Percentiles rank a stretch among this genome's conserved stretches.
These are phyloP conservation scores for Lasiosphaeriaceae sp. DNA, from an alignment of 495 filamentous ascomycete species.

Conservation along the genomic window DNA sequence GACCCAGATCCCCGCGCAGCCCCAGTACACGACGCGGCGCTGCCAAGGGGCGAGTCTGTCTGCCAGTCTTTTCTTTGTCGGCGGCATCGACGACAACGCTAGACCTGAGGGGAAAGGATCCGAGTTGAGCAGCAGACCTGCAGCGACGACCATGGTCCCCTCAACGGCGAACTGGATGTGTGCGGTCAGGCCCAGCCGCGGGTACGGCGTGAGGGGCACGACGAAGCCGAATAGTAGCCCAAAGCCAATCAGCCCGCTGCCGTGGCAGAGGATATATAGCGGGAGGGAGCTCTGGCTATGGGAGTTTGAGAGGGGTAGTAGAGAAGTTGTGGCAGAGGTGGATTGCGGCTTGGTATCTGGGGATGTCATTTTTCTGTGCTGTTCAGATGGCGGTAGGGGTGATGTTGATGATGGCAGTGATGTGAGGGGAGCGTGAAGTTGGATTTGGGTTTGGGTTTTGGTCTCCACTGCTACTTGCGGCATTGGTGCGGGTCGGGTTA, in stretches of 20 bases:
- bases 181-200: conserved; percentile 14
- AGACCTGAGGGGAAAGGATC: neutral
- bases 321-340: no score
- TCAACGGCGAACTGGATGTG: conserved; percentile 19
- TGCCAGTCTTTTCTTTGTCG: neutral
- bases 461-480: no score
- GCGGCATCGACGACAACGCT: neutral
- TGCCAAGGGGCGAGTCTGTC: conserved; percentile 6
- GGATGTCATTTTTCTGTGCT: no score
- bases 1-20: conserved; percentile 11
- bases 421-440: no score
- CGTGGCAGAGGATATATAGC: conserved; percentile 14
- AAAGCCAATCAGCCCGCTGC: conserved; percentile 10
- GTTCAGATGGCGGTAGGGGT: no score
- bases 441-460: no score
- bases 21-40: conserved; percentile 3
- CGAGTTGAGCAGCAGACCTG: conserved; percentile 10
- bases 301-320: no score
- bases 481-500: no score
- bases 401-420: no score
- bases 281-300: neutral
- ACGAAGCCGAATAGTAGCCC: conserved; percentile 16
- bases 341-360: no score
- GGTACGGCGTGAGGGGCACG: conserved; percentile 12
- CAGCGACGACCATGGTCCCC: conserved; percentile 13